A percentile compares a stretch with the other conserved stretches of the same genome.
Conservation (phyloP, 345 rosid genomes). For the Balakata baccata region DNA sequence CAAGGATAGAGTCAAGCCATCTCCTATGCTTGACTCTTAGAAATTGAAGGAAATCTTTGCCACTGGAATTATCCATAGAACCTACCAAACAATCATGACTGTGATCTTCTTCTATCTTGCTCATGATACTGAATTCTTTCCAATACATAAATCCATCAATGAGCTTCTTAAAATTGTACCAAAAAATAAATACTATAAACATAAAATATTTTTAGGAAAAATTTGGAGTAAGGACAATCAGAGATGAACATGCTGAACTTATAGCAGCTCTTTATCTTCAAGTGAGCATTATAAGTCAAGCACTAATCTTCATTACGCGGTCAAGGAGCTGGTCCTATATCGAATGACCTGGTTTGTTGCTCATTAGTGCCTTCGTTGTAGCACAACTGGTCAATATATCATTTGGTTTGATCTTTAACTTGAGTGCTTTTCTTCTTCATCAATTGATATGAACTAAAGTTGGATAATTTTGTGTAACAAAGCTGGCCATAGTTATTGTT, state of each 20-base stretch:
- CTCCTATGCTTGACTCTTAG: constrained; percentile 96
- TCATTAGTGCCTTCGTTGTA: constrained; percentile 50
- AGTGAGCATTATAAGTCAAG: constrained; percentile 97
- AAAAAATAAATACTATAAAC: neutral
- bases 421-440: too few species aligned
- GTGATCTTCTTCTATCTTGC: constrained; percentile 82
- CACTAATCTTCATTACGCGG: constrained; percentile 84
- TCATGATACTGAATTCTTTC: constrained; percentile 60
- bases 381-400: constrained; percentile 62
- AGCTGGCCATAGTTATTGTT: constrained; percentile 76
- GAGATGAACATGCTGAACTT: constrained; percentile 42
- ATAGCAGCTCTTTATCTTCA: constrained; percentile 88
- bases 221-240: constrained; percentile 54
- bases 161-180: neutral
- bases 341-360: constrained; percentile 72
- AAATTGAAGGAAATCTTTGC: constrained; percentile 88
- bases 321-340: constrained; percentile 83
- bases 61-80: constrained; percentile 76
- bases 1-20: constrained; percentile 90
- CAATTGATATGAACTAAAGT: neutral
- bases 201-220: constrained; percentile 40
- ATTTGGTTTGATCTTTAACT: neutral
- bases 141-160: constrained; percentile 39
- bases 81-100: constrained; percentile 77
- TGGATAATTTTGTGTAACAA: neutral